Evolutionary conservation across 2,329 filamentous ascomycete genomes (phyloP).

Genomic region (Verticillium klebahnii): DNA sequence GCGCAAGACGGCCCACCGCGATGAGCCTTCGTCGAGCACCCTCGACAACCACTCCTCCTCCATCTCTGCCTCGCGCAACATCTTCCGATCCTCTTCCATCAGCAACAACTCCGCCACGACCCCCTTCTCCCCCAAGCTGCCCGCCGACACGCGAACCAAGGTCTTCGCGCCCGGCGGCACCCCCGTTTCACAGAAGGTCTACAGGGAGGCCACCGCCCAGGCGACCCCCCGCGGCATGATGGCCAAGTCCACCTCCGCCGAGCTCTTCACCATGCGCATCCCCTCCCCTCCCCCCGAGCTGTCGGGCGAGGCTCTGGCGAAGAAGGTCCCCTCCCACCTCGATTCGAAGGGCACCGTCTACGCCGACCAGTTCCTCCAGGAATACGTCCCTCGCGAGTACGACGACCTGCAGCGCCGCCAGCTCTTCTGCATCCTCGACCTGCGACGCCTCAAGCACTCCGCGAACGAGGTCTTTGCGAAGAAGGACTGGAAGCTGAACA

Average conservation of each 20-base stretch:
- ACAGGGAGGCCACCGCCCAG: slow-evolving; percentile 41
- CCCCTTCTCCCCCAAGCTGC: slow-evolving; percentile 41
- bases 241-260: slow-evolving; percentile 41
- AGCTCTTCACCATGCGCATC: slow-evolving; percentile 56
- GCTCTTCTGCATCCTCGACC: slow-evolving; percentile 59
- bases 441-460: slow-evolving; percentile 57
- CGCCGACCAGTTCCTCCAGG: slow-evolving; percentile 53
- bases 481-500: slow-evolving; percentile 60
- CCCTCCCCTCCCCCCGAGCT: slow-evolving; percentile 51
- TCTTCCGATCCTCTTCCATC: slow-evolving; percentile 35
- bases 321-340: slow-evolving; percentile 48
- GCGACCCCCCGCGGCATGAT: slow-evolving; percentile 45
- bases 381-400: slow-evolving; percentile 52
- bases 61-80: slow-evolving; percentile 30
- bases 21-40: slow-evolving; percentile 28
- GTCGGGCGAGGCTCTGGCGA: slow-evolving; percentile 49
- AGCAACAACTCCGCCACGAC: slow-evolving; percentile 23
- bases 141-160: slow-evolving; percentile 40
- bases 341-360: slow-evolving; percentile 51
- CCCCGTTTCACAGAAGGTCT: slow-evolving; percentile 35
- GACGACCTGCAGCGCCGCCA: slow-evolving; percentile 56
- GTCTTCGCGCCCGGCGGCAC: slow-evolving; percentile 42
- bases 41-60: slow-evolving; percentile 26
- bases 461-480: slow-evolving; percentile 56
- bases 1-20: slow-evolving; percentile 30